Conservation (phyloP, 257 asterid species). For the Solanum tarijense region DNA sequence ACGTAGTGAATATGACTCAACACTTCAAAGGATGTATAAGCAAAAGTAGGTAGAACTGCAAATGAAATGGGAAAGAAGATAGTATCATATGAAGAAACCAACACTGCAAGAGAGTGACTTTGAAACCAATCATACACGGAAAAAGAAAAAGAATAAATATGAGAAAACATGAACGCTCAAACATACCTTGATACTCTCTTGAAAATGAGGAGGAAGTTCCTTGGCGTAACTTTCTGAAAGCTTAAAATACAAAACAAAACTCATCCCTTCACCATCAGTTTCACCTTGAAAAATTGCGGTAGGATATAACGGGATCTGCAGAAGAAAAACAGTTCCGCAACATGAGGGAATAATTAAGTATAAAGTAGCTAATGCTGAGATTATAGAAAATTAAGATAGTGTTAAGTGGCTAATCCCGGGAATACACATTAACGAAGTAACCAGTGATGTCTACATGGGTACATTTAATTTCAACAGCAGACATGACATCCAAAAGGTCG, state of each 20-base stretch:
- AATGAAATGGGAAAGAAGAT: background rate
- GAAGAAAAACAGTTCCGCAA: background rate
- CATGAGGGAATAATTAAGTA: background rate
- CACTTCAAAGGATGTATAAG: background rate
- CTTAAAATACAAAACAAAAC: conserved; percentile 37
- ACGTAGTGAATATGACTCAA: background rate
- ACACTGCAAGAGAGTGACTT: background rate
- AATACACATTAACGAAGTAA: background rate
- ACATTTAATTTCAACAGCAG: background rate
- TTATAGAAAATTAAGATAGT: background rate
- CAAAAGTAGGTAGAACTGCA: background rate
- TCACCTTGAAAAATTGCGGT: conserved; percentile 37
- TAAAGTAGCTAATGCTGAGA: background rate
- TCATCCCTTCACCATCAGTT: conserved; percentile 47
- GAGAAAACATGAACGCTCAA: background rate
- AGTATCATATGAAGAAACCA: background rate
- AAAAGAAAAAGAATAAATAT: background rate
- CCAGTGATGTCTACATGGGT: background rate
- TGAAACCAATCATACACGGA: background rate
- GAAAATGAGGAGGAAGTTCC: conserved; percentile 41
- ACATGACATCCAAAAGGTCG: background rate
- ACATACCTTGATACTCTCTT: conserved; percentile 39
- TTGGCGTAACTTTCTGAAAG: conserved; percentile 33
- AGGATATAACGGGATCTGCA: conserved; percentile 41
- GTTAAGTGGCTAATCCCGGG: background rate